A percentile compares a stretch with the other conserved stretches of the same genome.
These are phyloP conservation scores for Alternaria solani DNA, from an alignment of 2,329 filamentous ascomycete species.

Conservation along the genomic window DNA sequence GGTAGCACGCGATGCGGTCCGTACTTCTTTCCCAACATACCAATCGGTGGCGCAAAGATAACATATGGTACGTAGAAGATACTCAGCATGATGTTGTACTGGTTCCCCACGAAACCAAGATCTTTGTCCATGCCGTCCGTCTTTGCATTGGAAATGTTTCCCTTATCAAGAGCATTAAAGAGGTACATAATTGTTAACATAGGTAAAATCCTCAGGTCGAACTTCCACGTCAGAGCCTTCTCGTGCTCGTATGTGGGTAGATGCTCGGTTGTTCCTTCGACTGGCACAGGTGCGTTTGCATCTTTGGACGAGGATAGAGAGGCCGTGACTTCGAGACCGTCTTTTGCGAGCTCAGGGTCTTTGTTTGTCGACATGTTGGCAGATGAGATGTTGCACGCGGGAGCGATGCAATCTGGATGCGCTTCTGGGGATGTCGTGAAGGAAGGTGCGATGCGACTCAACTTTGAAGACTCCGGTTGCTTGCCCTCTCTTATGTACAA, in stretches of 20 bases:
- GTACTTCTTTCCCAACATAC: conserved; percentile 73
- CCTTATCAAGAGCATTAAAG: conserved; percentile 55
- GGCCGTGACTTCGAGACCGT: conserved; percentile 38
- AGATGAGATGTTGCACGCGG: not conserved
- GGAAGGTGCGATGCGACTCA: conserved; percentile 1
- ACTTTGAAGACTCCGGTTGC: not conserved
- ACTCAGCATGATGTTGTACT: conserved; percentile 72
- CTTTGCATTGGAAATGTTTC: conserved; percentile 55
- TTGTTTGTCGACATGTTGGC: conserved; percentile 35
- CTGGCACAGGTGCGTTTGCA: conserved; percentile 27
- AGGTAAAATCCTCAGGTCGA: conserved; percentile 64
- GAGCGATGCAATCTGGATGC: not conserved
- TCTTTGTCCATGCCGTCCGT: conserved; percentile 59
- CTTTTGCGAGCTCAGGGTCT: conserved; percentile 42
- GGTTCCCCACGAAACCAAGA: conserved; percentile 66
- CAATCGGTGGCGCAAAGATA: conserved; percentile 70
- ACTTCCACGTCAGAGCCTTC: conserved; percentile 60
- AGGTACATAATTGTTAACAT: conserved; percentile 68
- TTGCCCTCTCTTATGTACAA: conserved; percentile 17
- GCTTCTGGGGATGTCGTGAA: not conserved
- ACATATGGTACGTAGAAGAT: conserved; percentile 82
- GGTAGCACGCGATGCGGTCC: conserved; percentile 71
- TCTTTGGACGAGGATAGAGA: conserved; percentile 39
- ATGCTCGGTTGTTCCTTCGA: conserved; percentile 44
- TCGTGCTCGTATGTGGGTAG: conserved; percentile 49